Base-by-base conservation (phyloP, 2,329 filamentous ascomycete genomes). In the Pleomassaria siparia region DNA sequence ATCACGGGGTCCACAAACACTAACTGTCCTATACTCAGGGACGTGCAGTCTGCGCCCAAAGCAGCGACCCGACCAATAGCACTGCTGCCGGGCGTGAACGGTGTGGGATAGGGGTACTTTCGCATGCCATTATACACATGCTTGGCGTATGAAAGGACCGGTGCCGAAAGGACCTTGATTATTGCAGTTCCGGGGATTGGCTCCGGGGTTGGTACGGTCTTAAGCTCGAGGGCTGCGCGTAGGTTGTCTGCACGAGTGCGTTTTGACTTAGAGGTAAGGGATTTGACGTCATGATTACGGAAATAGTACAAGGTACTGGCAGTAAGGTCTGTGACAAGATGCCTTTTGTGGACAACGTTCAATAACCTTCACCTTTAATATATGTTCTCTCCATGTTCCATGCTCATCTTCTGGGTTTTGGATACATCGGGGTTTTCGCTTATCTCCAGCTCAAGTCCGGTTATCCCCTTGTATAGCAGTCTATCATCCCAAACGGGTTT, bases 111-210 rank as follows among this genome's bases (percentile, higher is more conserved):
- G 0, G 54, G 33, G 49, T 64, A 65, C 49, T 32, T 45, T 9
- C 69, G 69, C 1, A 49, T 57, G 18, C 74, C 74, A 35, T 66
- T 65, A 62, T 74, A 74, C 40, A 79, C 59, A 2, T 74, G 71
- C 22, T 64, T 52, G 11, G 60, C 55, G 58, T 78, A 79, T 8
- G 72, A 69, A 11, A 77, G 48, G 2, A 76, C 59, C 2, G 53
- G 54, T 2, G 73, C 65, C 0, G 63, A 62, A 7, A 72, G 52
- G 39, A 79, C 59, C 3, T 62, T 66, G 25, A 78, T 60, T 7
- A 78, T 50, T 7, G 69, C 75, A 16, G 58, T 71, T 18, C 76
- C 75, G 2, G 62, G 57, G 4, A 40, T 56, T 0, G 66, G 53
- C 16, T 58, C 25, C 0, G 72, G 74, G 1, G 62, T 72, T 18